These are phyloP conservation scores for Fusarium sp. DNA, from an alignment of 2,329 filamentous ascomycete genomes.

Conservation along the genomic window DNA sequence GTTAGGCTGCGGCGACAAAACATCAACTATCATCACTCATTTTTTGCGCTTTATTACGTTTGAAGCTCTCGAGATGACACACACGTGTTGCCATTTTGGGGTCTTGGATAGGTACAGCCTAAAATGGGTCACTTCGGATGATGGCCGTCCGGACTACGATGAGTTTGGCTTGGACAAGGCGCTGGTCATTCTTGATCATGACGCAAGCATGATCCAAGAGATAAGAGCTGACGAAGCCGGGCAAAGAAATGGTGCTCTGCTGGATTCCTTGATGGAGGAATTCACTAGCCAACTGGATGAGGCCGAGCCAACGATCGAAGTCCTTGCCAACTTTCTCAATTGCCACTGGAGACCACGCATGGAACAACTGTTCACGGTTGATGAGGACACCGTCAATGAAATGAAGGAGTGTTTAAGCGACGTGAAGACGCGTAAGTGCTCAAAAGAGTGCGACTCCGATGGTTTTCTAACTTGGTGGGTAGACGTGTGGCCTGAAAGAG, in stretches of 20 bases:
- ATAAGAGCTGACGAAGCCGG: background rate
- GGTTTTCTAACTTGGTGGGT: background rate
- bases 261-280: background rate
- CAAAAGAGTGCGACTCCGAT: background rate
- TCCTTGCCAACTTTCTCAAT: background rate
- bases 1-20: background rate
- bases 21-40: background rate
- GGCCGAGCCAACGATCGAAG: background rate
- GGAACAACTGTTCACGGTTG: background rate
- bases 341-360: background rate
- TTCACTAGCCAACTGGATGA: background rate
- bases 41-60: conserved; percentile 1
- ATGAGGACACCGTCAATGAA: background rate
- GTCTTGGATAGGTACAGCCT: accelerated
- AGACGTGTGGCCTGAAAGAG: background rate
- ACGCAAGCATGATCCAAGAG: background rate
- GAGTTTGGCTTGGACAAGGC: no score
- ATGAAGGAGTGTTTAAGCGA: background rate
- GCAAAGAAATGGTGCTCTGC: background rate
- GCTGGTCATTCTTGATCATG: background rate
- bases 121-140: background rate
- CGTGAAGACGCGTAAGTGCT: background rate
- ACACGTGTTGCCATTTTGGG: background rate
- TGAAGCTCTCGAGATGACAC: background rate
- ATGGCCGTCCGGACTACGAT: background rate